Base-by-base conservation (phyloP, 768 basidiomycete genomes). In the Galerina sulciceps region DNA sequence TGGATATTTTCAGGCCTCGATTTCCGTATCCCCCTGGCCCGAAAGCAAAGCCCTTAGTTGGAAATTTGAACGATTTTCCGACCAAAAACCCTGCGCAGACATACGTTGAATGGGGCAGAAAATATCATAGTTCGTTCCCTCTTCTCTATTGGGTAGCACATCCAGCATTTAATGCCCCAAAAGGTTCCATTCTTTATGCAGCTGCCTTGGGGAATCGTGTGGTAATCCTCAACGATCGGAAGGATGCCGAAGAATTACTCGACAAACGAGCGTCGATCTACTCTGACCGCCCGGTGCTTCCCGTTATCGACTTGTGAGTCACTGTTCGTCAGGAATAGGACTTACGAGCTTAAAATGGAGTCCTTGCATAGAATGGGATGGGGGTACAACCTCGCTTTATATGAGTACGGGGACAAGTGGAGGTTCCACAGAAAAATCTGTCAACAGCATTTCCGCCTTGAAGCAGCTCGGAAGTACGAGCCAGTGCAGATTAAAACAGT, bases 371-470 rank as follows among this genome's bases (percentile, higher is more conserved):
- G 50, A 44, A 69, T 75, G 68, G 73, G 73, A 18, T 77, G 74
- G 70, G 69, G 72, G 35, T 73, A 71, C 54, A 74, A 73, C 51
- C 54, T 73, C 4, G 74, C 67, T 17, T 63, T 72, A 34, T 65
- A 72, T 52, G 67, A 58, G 1, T 77, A 79, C 46, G 74, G 76
- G 0, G 56, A 73, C 0, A 61, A 57, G 40, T 80, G 77, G 79
- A 68, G 76, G 9, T 62, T 61, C 20, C 73, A 77, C 44, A 64
- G 78, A 34, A 70, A 72, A 42, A 68, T 74, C 31, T 72, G 73
- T 58, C 76, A 77, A 41, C 73, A 79, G 40, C 61, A 64, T n/a
- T 69, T 78, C 63, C 68, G 67, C 31, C 68, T 65, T n/a, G 70
- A 64, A 4, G 69, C 70, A 0, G 57, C 67, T 50, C n/a, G 60